phyloP scores from a whole-genome alignment of 805 yeast genomes.

The Yamadazyma endophytica region DNA sequence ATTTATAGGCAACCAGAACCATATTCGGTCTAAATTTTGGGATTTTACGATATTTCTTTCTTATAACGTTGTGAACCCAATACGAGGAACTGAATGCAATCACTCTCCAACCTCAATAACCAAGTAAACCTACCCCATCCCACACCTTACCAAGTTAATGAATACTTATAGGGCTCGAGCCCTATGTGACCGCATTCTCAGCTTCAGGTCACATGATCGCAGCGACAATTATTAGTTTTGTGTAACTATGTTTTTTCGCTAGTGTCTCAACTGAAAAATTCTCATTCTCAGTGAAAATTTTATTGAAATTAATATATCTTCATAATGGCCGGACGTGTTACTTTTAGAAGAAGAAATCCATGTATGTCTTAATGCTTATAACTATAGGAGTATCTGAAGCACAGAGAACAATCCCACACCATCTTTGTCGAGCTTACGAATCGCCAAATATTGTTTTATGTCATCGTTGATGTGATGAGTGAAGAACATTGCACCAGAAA shows the following conservation, averaged over 20 bases:
- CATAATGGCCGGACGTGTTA: constrained; percentile 98
- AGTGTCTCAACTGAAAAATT: constrained; percentile 9
- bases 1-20: neutral
- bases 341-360: constrained; percentile 99
- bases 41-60: too few relatives aligned
- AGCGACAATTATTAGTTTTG: constrained; percentile 1
- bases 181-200: constrained; percentile 5
- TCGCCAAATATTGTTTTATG: too few relatives aligned
- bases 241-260: constrained; percentile 3
- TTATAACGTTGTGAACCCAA: too few relatives aligned
- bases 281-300: constrained; percentile 11
- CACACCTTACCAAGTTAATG: too few relatives aligned
- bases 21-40: too few relatives aligned
- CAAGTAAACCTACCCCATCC: neutral
- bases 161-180: constrained; percentile 5
- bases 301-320: constrained; percentile 12
- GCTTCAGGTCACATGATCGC: too few relatives aligned
- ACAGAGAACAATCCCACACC: too few relatives aligned
- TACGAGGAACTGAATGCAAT: too few relatives aligned
- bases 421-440: too few relatives aligned
- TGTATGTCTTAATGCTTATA: constrained; percentile 36
- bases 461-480: neutral
- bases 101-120: too few relatives aligned
- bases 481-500: neutral
- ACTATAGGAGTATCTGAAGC: neutral